phyloP scores from a whole-genome alignment of 345 rosid genomes.

The Chamaenerion angustifolium region DNA sequence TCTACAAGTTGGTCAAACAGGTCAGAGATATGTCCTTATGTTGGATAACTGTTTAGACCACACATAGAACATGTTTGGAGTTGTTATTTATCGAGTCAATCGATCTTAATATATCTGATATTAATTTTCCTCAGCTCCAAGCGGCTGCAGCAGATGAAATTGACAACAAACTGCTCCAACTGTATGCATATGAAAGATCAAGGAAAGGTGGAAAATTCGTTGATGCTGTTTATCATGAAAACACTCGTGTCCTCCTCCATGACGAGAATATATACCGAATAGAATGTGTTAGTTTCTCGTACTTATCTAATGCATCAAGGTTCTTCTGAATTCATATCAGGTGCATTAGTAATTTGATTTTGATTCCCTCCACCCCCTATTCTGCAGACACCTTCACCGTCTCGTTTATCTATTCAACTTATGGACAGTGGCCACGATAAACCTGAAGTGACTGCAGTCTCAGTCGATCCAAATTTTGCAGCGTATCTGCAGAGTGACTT shows the following conservation, averaged over 20 bases:
- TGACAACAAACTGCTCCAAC: constrained; percentile 81
- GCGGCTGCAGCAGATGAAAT: constrained; percentile 68
- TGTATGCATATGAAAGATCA: constrained; percentile 67
- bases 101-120: not conserved
- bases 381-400: constrained; percentile 49
- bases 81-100: not conserved
- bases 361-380: constrained; percentile 1
- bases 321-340: not conserved
- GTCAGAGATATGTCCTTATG: constrained; percentile 22
- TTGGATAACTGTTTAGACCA: not conserved
- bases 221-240: constrained; percentile 68
- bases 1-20: constrained; percentile 84
- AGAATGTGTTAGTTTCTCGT: constrained; percentile 60
- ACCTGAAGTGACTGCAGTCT: constrained; percentile 81
- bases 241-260: constrained; percentile 71
- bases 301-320: not conserved
- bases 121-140: constrained; percentile 56
- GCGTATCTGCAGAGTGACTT: constrained; percentile 62
- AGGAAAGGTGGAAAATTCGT: constrained; percentile 54
- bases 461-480: constrained; percentile 73
- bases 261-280: constrained; percentile 83
- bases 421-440: constrained; percentile 83
- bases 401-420: constrained; percentile 63
- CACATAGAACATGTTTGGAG: not conserved
- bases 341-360: not conserved